Evolutionary conservation across 208 protist genomes (phyloP).

Genomic region (Leishmania gerbilli): DNA sequence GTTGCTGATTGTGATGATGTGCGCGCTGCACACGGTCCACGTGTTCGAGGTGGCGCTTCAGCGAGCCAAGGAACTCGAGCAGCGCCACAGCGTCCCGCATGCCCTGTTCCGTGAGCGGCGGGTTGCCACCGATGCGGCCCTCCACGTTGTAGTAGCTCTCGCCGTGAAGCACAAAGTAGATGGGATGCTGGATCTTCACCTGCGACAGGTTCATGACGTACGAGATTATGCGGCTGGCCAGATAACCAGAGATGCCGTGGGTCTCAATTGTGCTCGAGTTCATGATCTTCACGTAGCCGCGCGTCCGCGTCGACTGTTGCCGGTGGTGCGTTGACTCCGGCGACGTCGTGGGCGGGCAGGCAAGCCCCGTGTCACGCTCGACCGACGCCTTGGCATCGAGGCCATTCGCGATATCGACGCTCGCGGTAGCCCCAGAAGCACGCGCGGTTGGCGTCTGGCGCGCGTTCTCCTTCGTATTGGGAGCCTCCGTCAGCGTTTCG

Average conservation of each 20-base stretch:
- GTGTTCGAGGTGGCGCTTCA: slow-evolving; percentile 55
- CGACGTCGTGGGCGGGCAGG: not conserved
- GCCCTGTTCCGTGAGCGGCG: slow-evolving; percentile 73
- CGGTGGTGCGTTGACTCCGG: not conserved
- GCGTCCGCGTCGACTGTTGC: slow-evolving; percentile 6
- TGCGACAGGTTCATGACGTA: slow-evolving; percentile 90
- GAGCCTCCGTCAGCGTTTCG: slow-evolving; percentile 42
- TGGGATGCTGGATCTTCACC: slow-evolving; percentile 85
- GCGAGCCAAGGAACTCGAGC: slow-evolving; percentile 76
- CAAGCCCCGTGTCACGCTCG: not conserved
- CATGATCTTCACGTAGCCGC: slow-evolving; percentile 62
- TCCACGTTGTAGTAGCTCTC: slow-evolving; percentile 85
- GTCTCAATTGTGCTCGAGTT: slow-evolving; percentile 65
- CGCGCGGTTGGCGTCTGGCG: not conserved
- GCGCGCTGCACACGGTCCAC: slow-evolving; percentile 13
- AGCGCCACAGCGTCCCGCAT: slow-evolving; percentile 65
- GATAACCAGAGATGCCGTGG: slow-evolving; percentile 74
- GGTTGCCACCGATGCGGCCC: slow-evolving; percentile 88
- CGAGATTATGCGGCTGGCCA: slow-evolving; percentile 74
- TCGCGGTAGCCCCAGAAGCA: not conserved
- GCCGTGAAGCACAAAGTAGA: slow-evolving; percentile 91
- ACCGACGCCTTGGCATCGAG: not conserved
- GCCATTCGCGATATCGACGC: not conserved
- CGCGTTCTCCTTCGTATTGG: not conserved
- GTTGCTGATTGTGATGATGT: not conserved